A percentile compares a stretch with the other conserved stretches of the same genome.
These are phyloP conservation scores for Eutrema japonicum DNA, from an alignment of 345 rosid genomes.

Conservation along the genomic window DNA sequence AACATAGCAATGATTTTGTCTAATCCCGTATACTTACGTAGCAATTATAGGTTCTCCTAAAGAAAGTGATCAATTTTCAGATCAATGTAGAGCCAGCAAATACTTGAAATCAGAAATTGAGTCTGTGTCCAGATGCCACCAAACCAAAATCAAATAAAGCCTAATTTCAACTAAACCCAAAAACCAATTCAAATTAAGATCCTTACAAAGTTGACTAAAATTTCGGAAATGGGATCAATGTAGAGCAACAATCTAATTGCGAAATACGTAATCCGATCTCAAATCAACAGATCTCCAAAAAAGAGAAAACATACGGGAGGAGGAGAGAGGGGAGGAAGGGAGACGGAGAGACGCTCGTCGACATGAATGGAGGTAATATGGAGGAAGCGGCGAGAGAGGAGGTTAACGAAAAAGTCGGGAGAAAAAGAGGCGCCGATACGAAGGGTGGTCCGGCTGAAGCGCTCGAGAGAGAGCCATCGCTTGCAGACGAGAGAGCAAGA, in stretches of 20 bases:
- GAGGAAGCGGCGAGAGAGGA: constrained; percentile 75
- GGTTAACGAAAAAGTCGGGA: constrained; percentile 63
- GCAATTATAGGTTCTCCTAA: background rate
- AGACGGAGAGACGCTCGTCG: constrained; percentile 73
- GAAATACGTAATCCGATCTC: constrained; percentile 5
- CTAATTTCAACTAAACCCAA: background rate
- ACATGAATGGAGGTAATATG: constrained; percentile 61
- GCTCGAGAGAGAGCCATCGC: constrained; percentile 83
- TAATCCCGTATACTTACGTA: background rate
- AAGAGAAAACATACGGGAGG: constrained; percentile 32
- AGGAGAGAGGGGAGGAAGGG: constrained; percentile 50
- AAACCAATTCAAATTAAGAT: constrained; percentile 13
- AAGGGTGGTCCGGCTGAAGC: constrained; percentile 79
- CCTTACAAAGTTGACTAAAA: background rate
- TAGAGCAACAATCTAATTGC: too few species aligned
- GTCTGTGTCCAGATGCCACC: background rate
- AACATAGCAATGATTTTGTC: background rate
- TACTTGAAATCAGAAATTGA: background rate
- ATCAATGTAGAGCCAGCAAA: background rate
- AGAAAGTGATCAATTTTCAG: background rate
- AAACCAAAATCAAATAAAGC: background rate
- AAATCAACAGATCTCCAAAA: background rate
- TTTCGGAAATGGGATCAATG: constrained; percentile 13
- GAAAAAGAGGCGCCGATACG: constrained; percentile 81
- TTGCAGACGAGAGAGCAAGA: constrained; percentile 91